A percentile compares a stretch with the other conserved stretches of the same genome.
Conservation (phyloP, 371 early-diverging fungal species). For the Capniomyces stellatus region DNA sequence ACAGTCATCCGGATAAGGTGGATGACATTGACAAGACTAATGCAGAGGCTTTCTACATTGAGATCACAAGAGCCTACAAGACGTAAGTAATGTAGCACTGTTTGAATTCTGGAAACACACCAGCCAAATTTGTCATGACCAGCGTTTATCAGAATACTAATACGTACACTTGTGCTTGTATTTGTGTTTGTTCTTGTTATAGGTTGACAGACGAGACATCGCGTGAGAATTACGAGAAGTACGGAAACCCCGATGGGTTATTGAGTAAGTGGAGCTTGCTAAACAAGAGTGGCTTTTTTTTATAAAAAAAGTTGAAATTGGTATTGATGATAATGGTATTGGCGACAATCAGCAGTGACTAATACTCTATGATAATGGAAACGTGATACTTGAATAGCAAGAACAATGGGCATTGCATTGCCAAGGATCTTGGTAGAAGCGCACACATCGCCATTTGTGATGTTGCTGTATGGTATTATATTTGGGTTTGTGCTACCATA, state of each 20-base stretch:
- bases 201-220: slow-evolving; percentile 77
- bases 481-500: slow-evolving; percentile 82
- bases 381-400: no score
- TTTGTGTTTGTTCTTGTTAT: not conserved
- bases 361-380: no score
- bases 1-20: slow-evolving; percentile 23
- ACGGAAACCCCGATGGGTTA: slow-evolving; percentile 91
- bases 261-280: slow-evolving; percentile 24
- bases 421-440: slow-evolving; percentile 78
- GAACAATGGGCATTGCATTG: slow-evolving; percentile 83
- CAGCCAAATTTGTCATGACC: no score
- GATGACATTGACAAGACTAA: slow-evolving; percentile 11
- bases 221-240: slow-evolving; percentile 79
- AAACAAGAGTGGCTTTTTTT: no score
- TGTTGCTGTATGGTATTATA: slow-evolving; percentile 61
- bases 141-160: not conserved
- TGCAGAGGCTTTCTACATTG: slow-evolving; percentile 25
- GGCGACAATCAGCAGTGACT: no score
- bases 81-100: no score
- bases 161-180: not conserved
- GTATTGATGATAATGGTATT: no score
- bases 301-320: no score
- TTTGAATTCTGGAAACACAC: no score
- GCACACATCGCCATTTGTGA: slow-evolving; percentile 53
- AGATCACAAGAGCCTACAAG: slow-evolving; percentile 25